A percentile compares a stretch with the other conserved stretches of the same genome.
phyloP scores from a whole-genome alignment of 1,284 basidiomycete species.

The Ganoderma boninense region DNA sequence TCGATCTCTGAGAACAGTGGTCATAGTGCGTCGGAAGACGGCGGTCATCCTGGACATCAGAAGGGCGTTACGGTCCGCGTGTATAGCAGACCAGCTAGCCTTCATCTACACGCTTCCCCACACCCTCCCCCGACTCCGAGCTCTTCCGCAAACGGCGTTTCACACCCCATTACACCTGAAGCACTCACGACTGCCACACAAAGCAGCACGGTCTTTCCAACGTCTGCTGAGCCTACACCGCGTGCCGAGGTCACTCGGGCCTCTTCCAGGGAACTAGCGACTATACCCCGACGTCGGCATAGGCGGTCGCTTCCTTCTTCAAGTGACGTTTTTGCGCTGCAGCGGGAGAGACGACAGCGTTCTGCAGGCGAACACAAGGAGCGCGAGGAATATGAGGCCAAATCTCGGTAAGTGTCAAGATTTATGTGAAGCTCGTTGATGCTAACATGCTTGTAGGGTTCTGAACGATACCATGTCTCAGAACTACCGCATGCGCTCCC shows the following conservation, averaged over 20 bases:
- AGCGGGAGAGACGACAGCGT: conserved; percentile 46
- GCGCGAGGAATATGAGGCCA: conserved; percentile 64
- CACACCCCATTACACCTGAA: conserved; percentile 7
- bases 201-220: conserved; percentile 23
- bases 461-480: conserved; percentile 64
- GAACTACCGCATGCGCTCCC: conserved; percentile 70
- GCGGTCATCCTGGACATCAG: conserved; percentile 22
- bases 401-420: conserved; percentile 56
- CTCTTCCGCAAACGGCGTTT: conserved; percentile 8
- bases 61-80: conserved; percentile 31
- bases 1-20: conserved; percentile 57
- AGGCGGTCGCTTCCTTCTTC: conserved; percentile 40
- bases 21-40: conserved; percentile 47
- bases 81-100: conserved; percentile 27
- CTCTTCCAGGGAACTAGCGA: conserved; percentile 9
- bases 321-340: conserved; percentile 26
- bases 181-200: conserved; percentile 25
- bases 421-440: too few relatives aligned
- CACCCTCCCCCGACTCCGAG: not conserved
- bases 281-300: conserved; percentile 33
- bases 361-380: conserved; percentile 59
- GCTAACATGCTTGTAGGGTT: conserved; percentile 49
- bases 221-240: conserved; percentile 20
- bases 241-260: conserved; percentile 13
- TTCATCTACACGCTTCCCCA: conserved; percentile 17